Conservation (phyloP, 257 asterid species). For the Rauvolfia tetraphylla region DNA sequence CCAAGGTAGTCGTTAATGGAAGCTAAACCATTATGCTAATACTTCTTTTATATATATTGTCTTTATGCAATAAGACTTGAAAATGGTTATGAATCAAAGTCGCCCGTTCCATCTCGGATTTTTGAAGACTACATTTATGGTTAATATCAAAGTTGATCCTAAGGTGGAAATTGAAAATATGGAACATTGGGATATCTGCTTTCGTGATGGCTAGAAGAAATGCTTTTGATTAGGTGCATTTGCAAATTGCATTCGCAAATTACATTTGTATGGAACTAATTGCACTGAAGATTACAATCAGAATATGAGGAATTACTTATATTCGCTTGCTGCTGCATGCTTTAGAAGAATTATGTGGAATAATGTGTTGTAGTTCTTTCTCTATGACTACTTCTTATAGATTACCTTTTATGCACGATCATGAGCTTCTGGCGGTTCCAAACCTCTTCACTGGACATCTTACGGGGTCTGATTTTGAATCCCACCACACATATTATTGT, state of each 20-base stretch:
- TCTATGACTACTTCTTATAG: neutral
- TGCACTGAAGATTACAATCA: neutral
- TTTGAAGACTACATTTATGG: neutral
- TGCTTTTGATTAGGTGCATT: neutral
- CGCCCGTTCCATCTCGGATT: neutral
- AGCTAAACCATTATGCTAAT: neutral
- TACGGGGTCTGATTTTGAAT: slow-evolving; percentile 90
- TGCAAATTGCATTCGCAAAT: no score
- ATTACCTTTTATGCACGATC: slow-evolving; percentile 45
- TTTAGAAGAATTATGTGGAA: no score
- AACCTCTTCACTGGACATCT: slow-evolving; percentile 99
- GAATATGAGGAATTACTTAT: neutral
- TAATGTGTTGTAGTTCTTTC: neutral
- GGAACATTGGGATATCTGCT: neutral
- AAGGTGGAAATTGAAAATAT: neutral
- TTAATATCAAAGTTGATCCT: neutral
- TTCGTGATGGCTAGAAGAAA: neutral
- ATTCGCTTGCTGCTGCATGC: neutral
- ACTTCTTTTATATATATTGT: neutral
- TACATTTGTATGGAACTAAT: no score
- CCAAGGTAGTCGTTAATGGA: no score
- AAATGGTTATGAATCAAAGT: neutral
- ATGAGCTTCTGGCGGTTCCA: slow-evolving; percentile 82
- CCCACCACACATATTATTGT: slow-evolving; percentile 88
- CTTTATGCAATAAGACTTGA: neutral